Evolutionary conservation across 306 rosid genomes (phyloP), one percentile per base, ranked within the genome.

Genomic region (Cicer pinnatifidum): DNA sequence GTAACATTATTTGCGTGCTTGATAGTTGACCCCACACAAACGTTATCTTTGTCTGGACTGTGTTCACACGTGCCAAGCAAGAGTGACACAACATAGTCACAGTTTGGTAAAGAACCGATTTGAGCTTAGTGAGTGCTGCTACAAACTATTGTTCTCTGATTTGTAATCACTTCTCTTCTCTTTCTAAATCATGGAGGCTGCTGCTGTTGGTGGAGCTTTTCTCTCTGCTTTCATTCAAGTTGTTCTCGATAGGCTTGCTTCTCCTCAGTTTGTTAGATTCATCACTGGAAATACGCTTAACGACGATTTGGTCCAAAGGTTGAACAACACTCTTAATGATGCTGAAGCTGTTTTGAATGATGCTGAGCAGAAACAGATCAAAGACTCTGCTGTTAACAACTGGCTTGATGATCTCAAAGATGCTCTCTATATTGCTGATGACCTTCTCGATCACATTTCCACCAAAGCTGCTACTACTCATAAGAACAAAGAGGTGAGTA

Each of bases 331-430:
- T 65, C 52, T 43, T 3, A 43, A 65, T 11, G 70, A 64, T 41
- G 37, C 69, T 1, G 51, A 65, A n/a, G n/a, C n/a, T n/a, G n/a
- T n/a, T n/a, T n/a, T n/a, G n/a, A 43, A 65, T 11, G 70, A 64
- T 41, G 37, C 69, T 1, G 51, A 65, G 1, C 17, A 43, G 10
- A 65, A 65, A 7, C 52, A 65, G 15, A 17, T 65, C 5, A 3
- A 65, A 5, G 70, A 65, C 6, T 10, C 53, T 15, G 9, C 52
- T 9, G 53, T 65, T 10, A 65, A 65, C 38, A 43, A 43, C 6
- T 65, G 70, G 70, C 52, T 64, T 5, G 6, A 65, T 43, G 70
- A 65, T 1, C 69, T 63, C 48, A 63, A 40, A 63, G 69, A 63
- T 63, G 69, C 35, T 39, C 12, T 40, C 5, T 63, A 39, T 63